phyloP scores from a whole-genome alignment of 306 rosid species.

The Purshia tridentata region DNA sequence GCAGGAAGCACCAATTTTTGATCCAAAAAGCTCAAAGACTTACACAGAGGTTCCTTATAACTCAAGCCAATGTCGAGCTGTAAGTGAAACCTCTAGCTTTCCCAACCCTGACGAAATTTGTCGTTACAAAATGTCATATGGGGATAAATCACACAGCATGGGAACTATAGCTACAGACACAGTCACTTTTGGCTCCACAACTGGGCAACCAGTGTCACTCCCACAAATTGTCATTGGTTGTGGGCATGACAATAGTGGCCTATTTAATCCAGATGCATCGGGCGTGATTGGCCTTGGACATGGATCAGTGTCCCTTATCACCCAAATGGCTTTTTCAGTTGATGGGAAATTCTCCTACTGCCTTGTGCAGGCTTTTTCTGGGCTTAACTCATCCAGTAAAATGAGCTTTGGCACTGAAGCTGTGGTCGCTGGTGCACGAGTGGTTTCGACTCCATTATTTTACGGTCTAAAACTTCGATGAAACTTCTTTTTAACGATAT shows the following conservation, averaged over 20 bases:
- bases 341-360: conserved; percentile 1
- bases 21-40: neutral
- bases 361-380: neutral
- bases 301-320: neutral
- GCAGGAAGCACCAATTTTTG: neutral
- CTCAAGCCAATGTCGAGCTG: neutral
- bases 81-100: neutral
- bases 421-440: neutral
- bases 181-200: conserved; percentile 34
- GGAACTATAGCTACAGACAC: conserved; percentile 49
- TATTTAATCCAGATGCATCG: neutral
- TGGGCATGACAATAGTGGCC: neutral
- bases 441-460: conserved; percentile 23
- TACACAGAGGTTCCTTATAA: neutral
- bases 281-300: neutral
- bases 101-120: neutral
- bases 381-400: neutral
- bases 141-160: conserved; percentile 1
- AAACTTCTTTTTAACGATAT: neutral
- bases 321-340: neutral
- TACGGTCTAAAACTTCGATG: neutral
- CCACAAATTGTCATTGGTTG: neutral
- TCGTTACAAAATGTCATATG: neutral
- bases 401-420: conserved; percentile 2
- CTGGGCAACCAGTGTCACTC: neutral